Conservation (phyloP, 305 asterid genomes). For the Fraxinus sp. region DNA sequence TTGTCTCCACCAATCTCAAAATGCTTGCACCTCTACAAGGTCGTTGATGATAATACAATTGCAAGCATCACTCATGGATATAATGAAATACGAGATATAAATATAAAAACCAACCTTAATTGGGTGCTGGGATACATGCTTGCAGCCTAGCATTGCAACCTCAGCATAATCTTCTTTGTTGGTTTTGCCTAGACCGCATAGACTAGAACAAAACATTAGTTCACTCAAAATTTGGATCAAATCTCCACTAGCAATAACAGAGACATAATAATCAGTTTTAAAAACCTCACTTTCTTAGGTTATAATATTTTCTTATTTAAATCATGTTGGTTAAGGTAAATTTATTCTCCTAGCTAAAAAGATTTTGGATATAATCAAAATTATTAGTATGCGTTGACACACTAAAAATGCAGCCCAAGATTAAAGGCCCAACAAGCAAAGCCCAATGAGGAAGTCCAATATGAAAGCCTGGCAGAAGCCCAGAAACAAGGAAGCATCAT, state of each 20-base stretch:
- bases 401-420: too few relatives aligned
- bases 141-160: conserved; percentile 61
- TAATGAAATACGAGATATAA: background rate
- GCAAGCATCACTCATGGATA: background rate
- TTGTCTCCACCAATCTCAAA: conserved; percentile 11
- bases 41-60: background rate
- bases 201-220: background rate
- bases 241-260: background rate
- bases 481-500: too few relatives aligned
- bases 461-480: too few relatives aligned
- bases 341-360: too few relatives aligned
- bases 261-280: background rate
- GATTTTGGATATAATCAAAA: background rate
- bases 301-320: background rate
- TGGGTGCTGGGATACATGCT: conserved; percentile 53
- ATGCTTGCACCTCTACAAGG: conserved; percentile 1
- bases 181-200: conserved; percentile 40
- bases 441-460: too few relatives aligned
- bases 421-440: too few relatives aligned
- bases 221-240: background rate
- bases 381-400: too few relatives aligned
- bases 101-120: conserved; percentile 37
- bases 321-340: background rate
- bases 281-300: background rate
- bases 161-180: conserved; percentile 49